Evolutionary conservation across 2,329 filamentous ascomycete species (phyloP).

Genomic region (Calonectria montana): DNA sequence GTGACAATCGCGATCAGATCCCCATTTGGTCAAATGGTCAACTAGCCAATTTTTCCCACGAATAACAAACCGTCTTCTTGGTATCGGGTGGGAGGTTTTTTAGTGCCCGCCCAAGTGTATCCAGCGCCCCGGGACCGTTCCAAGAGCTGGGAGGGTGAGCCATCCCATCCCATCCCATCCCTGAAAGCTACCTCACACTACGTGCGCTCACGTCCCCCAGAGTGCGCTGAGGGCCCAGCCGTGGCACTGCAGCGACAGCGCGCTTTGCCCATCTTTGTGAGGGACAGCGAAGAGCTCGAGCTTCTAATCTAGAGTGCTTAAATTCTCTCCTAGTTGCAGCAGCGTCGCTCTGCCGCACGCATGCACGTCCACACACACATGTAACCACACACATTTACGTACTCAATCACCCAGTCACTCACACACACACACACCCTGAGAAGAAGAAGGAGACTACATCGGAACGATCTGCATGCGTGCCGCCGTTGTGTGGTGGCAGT

Average conservation of each 20-base stretch:
- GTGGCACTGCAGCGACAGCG: not conserved
- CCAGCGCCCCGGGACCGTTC: not conserved
- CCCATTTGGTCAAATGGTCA: not conserved
- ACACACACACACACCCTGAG: not conserved
- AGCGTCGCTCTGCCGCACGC: not conserved
- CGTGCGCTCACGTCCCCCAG: not conserved
- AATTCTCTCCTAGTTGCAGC: not conserved
- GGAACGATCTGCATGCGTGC: not conserved
- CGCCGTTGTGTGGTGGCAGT: constrained; percentile 11
- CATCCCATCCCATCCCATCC: too few relatives aligned
- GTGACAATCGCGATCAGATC: constrained; percentile 1
- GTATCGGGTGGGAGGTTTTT: not conserved
- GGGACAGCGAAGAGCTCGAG: not conserved
- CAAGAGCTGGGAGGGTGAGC: not conserved
- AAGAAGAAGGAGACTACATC: not conserved
- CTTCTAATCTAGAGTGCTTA: constrained; percentile 1
- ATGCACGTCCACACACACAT: not conserved
- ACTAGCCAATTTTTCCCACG: constrained; percentile 1
- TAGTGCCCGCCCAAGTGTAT: constrained; percentile 5
- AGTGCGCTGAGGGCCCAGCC: not conserved
- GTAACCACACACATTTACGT: not conserved
- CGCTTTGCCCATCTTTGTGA: not conserved
- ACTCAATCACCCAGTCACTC: not conserved
- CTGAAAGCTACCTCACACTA: not conserved
- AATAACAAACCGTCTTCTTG: not conserved